These are phyloP conservation scores for Ascochyta pisi DNA, from an alignment of 2,329 filamentous ascomycete species.

Conservation along the genomic window DNA sequence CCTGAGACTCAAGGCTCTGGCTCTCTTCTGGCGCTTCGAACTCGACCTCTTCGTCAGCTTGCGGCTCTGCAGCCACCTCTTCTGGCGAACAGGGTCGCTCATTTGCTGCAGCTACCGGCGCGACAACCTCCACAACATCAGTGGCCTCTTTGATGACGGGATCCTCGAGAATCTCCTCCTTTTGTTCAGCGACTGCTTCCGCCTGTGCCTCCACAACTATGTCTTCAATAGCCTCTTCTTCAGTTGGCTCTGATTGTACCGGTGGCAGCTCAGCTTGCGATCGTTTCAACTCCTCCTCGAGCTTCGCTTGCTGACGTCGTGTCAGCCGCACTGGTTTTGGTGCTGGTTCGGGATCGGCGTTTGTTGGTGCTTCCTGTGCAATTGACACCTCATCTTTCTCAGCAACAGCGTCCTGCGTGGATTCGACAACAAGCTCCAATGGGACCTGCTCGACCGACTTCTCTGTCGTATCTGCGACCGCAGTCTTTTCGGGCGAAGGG, in stretches of 20 bases:
- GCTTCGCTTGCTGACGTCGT: conserved; percentile 9
- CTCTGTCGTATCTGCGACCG: background rate
- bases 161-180: background rate
- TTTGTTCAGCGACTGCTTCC: background rate
- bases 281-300: conserved; percentile 3
- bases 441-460: background rate
- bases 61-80: background rate
- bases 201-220: background rate
- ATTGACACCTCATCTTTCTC: background rate
- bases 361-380: background rate
- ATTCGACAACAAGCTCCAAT: background rate
- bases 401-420: background rate
- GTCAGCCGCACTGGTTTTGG: conserved; percentile 3
- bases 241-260: conserved; percentile 4
- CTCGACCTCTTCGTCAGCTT: conserved; percentile 8
- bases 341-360: background rate
- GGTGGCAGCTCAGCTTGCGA: conserved; percentile 1
- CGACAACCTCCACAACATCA: background rate
- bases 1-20: background rate
- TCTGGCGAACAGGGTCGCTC: background rate
- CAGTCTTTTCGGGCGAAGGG: background rate
- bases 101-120: background rate
- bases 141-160: background rate
- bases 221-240: conserved; percentile 2
- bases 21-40: background rate